These are phyloP conservation scores for Barbarea vulgaris DNA, from an alignment of 345 rosid genomes.

Conservation along the genomic window DNA sequence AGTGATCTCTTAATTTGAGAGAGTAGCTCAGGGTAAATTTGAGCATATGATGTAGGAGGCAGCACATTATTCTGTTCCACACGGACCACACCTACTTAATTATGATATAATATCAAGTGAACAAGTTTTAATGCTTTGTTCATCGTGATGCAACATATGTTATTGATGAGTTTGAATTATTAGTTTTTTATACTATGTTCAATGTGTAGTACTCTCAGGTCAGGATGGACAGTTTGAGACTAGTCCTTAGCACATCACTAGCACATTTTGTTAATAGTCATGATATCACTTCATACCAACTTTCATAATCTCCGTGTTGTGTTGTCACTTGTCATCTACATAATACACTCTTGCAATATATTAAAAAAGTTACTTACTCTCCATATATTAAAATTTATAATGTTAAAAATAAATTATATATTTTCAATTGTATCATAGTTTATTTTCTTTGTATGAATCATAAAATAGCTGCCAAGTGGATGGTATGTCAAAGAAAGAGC, in stretches of 20 bases:
- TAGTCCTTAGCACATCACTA: neutral
- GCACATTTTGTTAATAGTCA: neutral
- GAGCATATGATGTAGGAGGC: neutral
- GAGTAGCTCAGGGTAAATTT: too few species aligned
- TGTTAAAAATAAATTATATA: neutral
- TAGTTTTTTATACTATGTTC: neutral
- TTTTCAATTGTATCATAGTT: neutral
- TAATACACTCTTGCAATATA: neutral
- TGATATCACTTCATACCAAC: neutral
- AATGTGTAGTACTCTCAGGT: neutral
- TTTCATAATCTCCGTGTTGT: neutral
- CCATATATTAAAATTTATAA: neutral
- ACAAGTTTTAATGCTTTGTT: neutral
- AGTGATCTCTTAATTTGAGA: too few species aligned
- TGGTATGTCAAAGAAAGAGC: neutral
- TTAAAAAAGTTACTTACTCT: neutral
- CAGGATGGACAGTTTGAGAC: neutral
- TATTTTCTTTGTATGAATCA: neutral
- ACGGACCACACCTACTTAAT: too few species aligned
- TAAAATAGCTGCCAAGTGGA: neutral
- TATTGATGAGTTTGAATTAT: neutral
- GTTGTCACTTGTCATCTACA: conserved; percentile 16
- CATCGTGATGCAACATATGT: neutral
- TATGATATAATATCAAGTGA: neutral
- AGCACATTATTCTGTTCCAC: neutral